phyloP scores from a whole-genome alignment of 2,329 filamentous ascomycete species.

The Aspergillus sp. region DNA sequence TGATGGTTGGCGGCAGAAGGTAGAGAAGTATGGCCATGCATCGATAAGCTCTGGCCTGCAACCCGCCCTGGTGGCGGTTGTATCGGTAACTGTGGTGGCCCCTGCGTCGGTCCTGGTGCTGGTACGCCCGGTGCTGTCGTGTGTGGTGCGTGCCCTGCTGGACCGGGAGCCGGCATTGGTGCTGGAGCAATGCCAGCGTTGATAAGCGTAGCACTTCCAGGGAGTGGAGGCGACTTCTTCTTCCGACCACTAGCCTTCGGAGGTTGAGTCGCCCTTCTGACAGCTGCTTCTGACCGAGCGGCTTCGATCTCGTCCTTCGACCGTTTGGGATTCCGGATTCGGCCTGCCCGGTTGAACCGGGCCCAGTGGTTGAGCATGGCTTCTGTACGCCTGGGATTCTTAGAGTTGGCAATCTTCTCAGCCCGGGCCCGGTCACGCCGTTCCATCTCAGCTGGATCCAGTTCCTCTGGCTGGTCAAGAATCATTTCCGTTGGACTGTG shows the following conservation, averaged over 20 bases:
- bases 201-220: not conserved
- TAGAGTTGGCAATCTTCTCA: conserved; percentile 35
- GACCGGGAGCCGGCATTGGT: conserved; percentile 2
- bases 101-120: not conserved
- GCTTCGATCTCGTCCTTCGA: conserved; percentile 39
- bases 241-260: conserved; percentile 20
- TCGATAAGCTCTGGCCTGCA: not conserved
- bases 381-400: conserved; percentile 38
- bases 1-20: not conserved
- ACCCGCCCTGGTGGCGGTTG: not conserved
- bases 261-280: conserved; percentile 17
- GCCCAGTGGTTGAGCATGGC: conserved; percentile 40
- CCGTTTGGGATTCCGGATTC: conserved; percentile 37
- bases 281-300: conserved; percentile 26
- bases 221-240: conserved; percentile 10
- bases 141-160: not conserved
- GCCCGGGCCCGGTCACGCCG: conserved; percentile 16
- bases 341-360: conserved; percentile 36
- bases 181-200: conserved; percentile 13
- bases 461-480: conserved; percentile 12
- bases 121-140: conserved; percentile 1
- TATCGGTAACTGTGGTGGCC: not conserved
- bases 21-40: not conserved
- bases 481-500: conserved; percentile 10
- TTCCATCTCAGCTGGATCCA: conserved; percentile 21